phyloP scores from a whole-genome alignment of 768 basidiomycete genomes.

The Termitomyces sp. region DNA sequence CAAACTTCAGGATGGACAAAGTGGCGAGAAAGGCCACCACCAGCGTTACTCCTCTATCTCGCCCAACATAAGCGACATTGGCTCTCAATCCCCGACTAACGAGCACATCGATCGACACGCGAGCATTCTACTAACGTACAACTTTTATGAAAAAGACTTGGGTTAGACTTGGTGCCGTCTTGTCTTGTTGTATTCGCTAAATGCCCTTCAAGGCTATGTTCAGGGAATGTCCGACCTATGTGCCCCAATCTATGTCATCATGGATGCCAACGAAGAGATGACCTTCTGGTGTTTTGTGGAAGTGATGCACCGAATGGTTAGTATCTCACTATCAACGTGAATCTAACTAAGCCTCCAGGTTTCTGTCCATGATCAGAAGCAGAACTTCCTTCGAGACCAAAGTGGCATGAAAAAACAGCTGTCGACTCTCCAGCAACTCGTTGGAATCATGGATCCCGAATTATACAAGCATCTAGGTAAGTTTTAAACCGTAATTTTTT shows the following conservation, averaged over 20 bases:
- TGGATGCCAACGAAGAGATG: constrained; percentile 83
- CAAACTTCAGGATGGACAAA: constrained; percentile 28
- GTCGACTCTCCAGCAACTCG: constrained; percentile 83
- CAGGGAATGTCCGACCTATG: constrained; percentile 99
- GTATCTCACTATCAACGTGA: constrained; percentile 21
- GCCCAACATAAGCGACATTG: constrained; percentile 67
- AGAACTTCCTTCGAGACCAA: constrained; percentile 94
- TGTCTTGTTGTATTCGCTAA: constrained; percentile 3
- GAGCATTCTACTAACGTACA: constrained; percentile 85
- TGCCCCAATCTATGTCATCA: constrained; percentile 89
- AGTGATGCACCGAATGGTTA: constrained; percentile 93
- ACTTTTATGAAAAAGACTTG: constrained; percentile 84
- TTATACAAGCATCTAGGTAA: constrained; percentile 86
- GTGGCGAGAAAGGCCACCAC: constrained; percentile 55
- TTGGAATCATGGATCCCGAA: constrained; percentile 94
- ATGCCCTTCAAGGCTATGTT: constrained; percentile 71
- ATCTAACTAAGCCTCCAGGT: background rate
- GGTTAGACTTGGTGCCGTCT: constrained; percentile 46
- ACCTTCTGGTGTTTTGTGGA: constrained; percentile 97
- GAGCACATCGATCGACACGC: constrained; percentile 90
- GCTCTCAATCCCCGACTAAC: constrained; percentile 86
- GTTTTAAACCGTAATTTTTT: background rate
- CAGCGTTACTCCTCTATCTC: constrained; percentile 71
- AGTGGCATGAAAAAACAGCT: constrained; percentile 97
- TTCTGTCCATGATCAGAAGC: constrained; percentile 53